phyloP scores from a whole-genome alignment of 768 basidiomycete species.

The Boletus reticulatus region DNA sequence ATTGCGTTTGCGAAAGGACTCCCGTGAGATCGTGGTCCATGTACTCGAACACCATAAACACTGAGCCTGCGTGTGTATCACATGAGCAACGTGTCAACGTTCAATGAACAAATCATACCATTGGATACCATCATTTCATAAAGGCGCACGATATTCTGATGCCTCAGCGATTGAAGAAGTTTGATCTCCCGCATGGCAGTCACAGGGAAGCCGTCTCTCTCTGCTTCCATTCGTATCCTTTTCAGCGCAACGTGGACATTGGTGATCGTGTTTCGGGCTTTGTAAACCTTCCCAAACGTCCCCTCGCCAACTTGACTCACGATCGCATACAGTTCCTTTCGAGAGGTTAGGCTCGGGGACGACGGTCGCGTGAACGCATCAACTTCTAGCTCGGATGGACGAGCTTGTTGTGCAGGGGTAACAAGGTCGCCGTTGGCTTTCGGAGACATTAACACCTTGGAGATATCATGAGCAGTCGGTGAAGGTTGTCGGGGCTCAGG shows the following conservation, averaged over 20 bases:
- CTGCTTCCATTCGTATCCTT: slow-evolving; percentile 96
- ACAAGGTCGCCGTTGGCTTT: slow-evolving; percentile 24
- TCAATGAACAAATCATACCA: slow-evolving; percentile 47
- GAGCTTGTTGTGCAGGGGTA: slow-evolving; percentile 18
- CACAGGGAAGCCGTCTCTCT: slow-evolving; percentile 97
- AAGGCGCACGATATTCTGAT: slow-evolving; percentile 85
- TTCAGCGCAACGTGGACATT: slow-evolving; percentile 85
- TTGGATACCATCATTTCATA: slow-evolving; percentile 99
- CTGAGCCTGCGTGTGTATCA: slow-evolving; percentile 58
- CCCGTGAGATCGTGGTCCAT: slow-evolving; percentile 99
- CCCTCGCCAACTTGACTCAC: slow-evolving; percentile 96
- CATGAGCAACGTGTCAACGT: slow-evolving; percentile 3
- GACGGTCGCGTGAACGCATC: slow-evolving; percentile 27
- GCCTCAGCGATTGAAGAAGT: slow-evolving; percentile 85
- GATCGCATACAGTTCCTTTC: slow-evolving; percentile 74
- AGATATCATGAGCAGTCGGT: slow-evolving; percentile 16
- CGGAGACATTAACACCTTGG: slow-evolving; percentile 22
- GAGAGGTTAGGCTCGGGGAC: slow-evolving; percentile 28
- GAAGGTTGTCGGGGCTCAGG: slow-evolving; percentile 18
- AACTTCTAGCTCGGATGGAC: slow-evolving; percentile 21
- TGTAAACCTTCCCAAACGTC: slow-evolving; percentile 98
- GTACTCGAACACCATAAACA: slow-evolving; percentile 99
- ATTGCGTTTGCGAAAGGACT: slow-evolving; percentile 86
- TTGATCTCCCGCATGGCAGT: slow-evolving; percentile 99
- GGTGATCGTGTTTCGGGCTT: slow-evolving; percentile 82